A percentile compares a stretch with the other conserved stretches of the same genome.
Evolutionary conservation across 1,139 yeast genomes (phyloP).

Genomic region (Diutina pseudorugosa): DNA sequence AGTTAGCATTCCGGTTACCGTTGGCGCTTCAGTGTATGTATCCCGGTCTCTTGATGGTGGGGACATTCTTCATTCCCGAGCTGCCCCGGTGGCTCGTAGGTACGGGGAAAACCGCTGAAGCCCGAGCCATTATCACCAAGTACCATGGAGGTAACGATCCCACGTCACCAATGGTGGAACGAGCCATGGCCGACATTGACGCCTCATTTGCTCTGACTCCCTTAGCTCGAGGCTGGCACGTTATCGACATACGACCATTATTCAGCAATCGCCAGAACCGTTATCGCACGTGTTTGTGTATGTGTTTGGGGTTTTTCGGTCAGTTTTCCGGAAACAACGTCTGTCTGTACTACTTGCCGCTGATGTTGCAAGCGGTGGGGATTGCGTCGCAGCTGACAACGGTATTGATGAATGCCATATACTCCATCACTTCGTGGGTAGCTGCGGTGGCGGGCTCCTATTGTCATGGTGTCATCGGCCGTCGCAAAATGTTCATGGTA

Average conservation of each 20-base stretch:
- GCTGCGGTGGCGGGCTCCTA: not conserved
- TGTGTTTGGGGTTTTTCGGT: not conserved
- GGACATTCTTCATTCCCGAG: not conserved
- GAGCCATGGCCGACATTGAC: not conserved
- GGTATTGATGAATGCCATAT: not conserved
- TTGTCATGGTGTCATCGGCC: not conserved
- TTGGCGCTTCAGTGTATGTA: not conserved
- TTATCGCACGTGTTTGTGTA: not conserved
- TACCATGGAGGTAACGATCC: constrained; percentile 1
- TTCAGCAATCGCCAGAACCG: not conserved
- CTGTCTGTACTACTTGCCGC: not conserved
- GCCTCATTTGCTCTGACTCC: not conserved
- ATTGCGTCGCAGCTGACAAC: not conserved
- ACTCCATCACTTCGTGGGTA: not conserved
- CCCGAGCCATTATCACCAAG: constrained; percentile 15
- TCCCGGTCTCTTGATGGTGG: not conserved
- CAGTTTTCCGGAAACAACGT: not conserved
- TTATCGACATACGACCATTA: not conserved
- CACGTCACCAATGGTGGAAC: not conserved
- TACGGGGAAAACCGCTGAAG: constrained; percentile 23
- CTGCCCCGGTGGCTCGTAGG: constrained; percentile 16
- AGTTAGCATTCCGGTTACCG: not conserved
- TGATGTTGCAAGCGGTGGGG: not conserved
- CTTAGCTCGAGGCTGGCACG: not conserved
- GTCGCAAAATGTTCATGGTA: not conserved